Conservation (phyloP, 257 asterid species). For the Ligustrum vulgare region DNA sequence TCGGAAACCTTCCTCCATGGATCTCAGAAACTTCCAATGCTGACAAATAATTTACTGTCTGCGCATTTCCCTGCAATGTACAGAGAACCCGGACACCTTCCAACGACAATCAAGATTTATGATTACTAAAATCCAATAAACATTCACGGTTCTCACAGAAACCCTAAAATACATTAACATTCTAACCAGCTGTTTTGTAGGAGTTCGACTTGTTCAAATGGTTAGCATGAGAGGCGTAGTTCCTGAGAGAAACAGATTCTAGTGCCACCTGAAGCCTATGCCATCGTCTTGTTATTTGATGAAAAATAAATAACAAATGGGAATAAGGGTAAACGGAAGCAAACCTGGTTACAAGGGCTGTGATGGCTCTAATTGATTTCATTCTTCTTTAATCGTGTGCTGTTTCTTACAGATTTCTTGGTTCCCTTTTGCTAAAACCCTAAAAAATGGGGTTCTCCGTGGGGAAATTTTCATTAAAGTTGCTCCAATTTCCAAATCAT, state of each 20-base stretch:
- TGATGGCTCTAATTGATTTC: conserved; percentile 13
- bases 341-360: conserved; percentile 13
- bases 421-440: not conserved
- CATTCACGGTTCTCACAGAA: not conserved
- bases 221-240: conserved; percentile 2
- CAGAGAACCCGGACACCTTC: conserved; percentile 9
- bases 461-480: no score
- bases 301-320: not conserved
- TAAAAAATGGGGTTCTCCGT: no score
- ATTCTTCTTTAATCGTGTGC: conserved; percentile 11
- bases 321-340: not conserved
- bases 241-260: conserved; percentile 12
- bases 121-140: not conserved
- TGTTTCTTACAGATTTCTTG: not conserved
- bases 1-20: conserved; percentile 18
- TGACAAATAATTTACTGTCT: conserved; percentile 23
- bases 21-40: conserved; percentile 34
- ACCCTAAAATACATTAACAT: not conserved
- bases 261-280: conserved; percentile 32
- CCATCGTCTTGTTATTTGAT: not conserved
- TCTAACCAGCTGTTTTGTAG: conserved; percentile 12
- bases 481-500: no score
- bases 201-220: conserved; percentile 10
- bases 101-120: conserved; percentile 8
- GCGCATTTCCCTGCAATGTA: conserved; percentile 15